Evolutionary conservation across 352 stramenopile genomes (phyloP).

Genomic region (Saprolegnia diclina): DNA sequence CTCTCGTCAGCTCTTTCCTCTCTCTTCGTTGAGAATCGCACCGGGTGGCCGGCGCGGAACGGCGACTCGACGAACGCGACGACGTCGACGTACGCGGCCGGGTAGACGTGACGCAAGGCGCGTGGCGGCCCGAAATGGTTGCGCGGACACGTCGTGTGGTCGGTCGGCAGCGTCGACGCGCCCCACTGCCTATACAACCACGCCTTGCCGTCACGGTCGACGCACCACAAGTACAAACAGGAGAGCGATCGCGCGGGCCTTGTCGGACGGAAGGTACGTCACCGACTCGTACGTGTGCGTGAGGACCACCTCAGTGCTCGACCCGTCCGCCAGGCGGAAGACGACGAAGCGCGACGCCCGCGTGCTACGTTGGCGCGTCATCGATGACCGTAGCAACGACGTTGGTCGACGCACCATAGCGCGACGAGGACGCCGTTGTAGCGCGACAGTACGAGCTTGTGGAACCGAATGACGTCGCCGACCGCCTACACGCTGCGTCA

Average conservation of each 20-base stretch:
- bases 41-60: neutral
- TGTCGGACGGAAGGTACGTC: conserved; percentile 9
- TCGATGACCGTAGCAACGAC: neutral
- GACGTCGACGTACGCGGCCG: neutral
- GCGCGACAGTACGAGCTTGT: neutral
- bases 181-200: neutral
- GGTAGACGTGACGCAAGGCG: neutral
- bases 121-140: neutral
- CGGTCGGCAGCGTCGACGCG: neutral
- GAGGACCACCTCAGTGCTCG: neutral
- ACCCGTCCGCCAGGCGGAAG: neutral
- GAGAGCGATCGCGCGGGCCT: neutral
- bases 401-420: conserved; percentile 10
- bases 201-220: too few relatives aligned
- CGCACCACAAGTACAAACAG: too few relatives aligned
- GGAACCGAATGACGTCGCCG: conserved; percentile 20
- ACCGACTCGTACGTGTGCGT: neutral
- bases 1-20: neutral
- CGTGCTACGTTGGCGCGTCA: neutral
- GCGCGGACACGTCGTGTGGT: neutral
- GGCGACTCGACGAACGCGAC: neutral
- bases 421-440: conserved; percentile 11
- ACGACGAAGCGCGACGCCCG: neutral
- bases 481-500: conserved; percentile 3
- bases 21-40: too few relatives aligned